Evolutionary conservation across 2,329 filamentous ascomycete species (phyloP).

Genomic region (Ilyonectria sp.): DNA sequence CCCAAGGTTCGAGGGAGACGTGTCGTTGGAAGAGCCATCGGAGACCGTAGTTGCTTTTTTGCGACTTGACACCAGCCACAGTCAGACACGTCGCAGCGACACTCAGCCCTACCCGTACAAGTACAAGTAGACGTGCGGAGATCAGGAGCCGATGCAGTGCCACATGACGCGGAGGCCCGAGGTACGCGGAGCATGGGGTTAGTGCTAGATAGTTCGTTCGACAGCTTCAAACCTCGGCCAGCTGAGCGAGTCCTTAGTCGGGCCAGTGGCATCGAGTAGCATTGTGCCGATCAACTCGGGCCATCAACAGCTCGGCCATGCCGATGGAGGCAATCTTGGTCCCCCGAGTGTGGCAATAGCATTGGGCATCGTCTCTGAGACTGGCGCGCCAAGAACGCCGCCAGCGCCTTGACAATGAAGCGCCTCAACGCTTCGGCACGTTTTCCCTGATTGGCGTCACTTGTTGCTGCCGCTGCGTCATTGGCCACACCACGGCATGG

Average conservation of each 20-base stretch:
- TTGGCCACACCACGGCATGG: constrained; percentile 8
- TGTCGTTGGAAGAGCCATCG: neutral
- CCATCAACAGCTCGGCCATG: constrained; percentile 20
- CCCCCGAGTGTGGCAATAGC: neutral
- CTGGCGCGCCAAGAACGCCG: constrained; percentile 6
- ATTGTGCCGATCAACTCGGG: constrained; percentile 6
- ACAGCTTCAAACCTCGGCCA: too few relatives aligned
- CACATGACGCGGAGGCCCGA: constrained; percentile 21
- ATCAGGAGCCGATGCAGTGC: constrained; percentile 23
- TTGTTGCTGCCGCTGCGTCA: constrained; percentile 2
- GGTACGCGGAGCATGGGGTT: constrained; percentile 9
- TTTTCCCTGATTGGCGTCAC: neutral
- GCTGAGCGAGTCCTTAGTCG: neutral
- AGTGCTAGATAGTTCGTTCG: constrained; percentile 7
- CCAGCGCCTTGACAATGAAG: constrained; percentile 5
- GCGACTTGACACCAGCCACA: constrained; percentile 14
- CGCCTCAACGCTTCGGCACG: constrained; percentile 2
- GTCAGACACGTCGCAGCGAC: constrained; percentile 12
- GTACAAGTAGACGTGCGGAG: constrained; percentile 20
- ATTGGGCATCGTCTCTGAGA: neutral
- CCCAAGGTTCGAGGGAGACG: neutral
- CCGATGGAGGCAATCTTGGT: constrained; percentile 18
- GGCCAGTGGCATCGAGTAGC: neutral
- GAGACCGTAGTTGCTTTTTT: constrained; percentile 3
- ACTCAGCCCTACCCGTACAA: constrained; percentile 29